Evolutionary conservation across 2,329 filamentous ascomycete genomes (phyloP), one percentile per base, ranked within the genome.

Genomic region (Aspergillus flavus): DNA sequence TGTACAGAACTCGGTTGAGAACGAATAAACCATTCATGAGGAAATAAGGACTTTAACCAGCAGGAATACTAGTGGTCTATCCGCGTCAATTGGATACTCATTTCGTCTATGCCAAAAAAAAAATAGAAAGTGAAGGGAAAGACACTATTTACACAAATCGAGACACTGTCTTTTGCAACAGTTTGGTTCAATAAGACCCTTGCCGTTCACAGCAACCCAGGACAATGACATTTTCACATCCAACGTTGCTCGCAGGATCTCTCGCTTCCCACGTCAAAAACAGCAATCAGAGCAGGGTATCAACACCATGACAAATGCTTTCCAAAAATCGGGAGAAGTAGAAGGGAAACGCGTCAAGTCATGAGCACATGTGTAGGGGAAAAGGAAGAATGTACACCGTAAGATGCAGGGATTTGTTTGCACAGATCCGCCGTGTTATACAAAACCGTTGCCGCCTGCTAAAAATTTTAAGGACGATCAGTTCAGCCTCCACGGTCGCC

Each of bases 231-330:
- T 58, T 60, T 60, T 63, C 59, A 59, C 54, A 23, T 53, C 58
- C 23, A 54, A 50, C 43, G 57, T 62, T 64, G 57, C 57, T 58
- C 57, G 53, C 53, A 64, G 54, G 57, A 57, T 59, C 56, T 61
- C 56, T 61, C 50, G 61, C 62, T 62, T 57, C 56, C 58, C 57
- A 63, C 62, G 61, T 61, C 58, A 61, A 63, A 71, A 71, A 72
- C 61, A 75, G 71, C 61, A 69, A 70, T 72, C 73, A 76, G 67
- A 68, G 64, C 70, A 76, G 76, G 76, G 76, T 78, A 79, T 78
- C 76, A 78, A 79, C 76, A 79, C 76, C 76, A 73, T 74, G 71
- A 75, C 68, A 76, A 76, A 78, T 78, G 76, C 75, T 77, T 71
- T 68, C 68, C 65, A 67, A 64, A 67, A 54, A 45, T 63, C 61